Evolutionary conservation across 108 stramenopile genomes (phyloP), one percentile per base, ranked within the genome.

Genomic region (Parietichytrium sp.): DNA sequence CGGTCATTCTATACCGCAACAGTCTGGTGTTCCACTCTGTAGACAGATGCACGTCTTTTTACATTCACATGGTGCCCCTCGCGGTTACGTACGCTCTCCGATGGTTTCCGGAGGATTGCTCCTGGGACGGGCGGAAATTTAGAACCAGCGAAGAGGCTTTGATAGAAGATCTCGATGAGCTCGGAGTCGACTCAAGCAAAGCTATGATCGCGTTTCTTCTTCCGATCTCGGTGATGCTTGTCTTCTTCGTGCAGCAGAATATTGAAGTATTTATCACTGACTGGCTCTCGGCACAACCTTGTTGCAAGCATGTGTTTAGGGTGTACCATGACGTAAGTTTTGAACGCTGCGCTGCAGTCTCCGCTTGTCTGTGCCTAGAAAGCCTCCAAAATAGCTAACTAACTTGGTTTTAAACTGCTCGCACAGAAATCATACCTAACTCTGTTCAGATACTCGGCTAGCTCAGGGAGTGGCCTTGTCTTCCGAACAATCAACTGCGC

Each of bases 21-120:
- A 78, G 77, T n/a, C 82, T 83, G 4, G 61, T 83, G 3, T 83
- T 83, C 49, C 82, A 83, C 51, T 83, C 82, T 33, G 48, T 72
- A 23, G 55, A 72, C 1, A 72, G 18, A 38, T 72, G 33, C 55
- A 72, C 55, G 4, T 42, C 36, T 18, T 72, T 30, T 23, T 30
- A 30, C 29, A 72, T 72, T 0, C 55, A 72, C 18, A 72, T 72
- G 55, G 30, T 72, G 7, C 55, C 55, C 13, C 4, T 72, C 4
- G 55, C 55, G 0, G 55, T 72, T 8, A 72, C 55, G 12, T 8
- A 23, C 36, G 8, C 29, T 4, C 0, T 72, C 0, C 55, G 55
- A 16, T 16, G 55, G 16, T 4, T 42, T 31, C 55, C 55, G 13
- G 54, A n/a, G 12, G 54, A 54, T n/a, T 15, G 15, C 0, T n/a